Percentiles rank a stretch among this genome's conserved stretches.
phyloP scores from a whole-genome alignment of 305 asterid species.

The Fraxinus ornus region DNA sequence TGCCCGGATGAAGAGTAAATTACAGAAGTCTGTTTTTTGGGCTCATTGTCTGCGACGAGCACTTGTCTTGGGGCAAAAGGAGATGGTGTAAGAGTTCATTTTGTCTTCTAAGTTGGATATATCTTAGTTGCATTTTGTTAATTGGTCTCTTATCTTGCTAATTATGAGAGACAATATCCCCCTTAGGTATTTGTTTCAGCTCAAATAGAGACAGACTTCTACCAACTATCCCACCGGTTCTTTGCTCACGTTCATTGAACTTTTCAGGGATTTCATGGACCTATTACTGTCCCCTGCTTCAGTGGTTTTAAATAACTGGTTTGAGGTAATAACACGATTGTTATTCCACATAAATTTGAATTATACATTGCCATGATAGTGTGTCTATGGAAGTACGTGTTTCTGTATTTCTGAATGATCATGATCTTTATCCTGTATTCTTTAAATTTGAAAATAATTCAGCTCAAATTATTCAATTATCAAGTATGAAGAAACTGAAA shows the following conservation, averaged over 20 bases:
- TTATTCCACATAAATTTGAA: not conserved
- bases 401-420: not conserved
- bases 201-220: conserved; percentile 6
- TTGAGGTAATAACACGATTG: conserved; percentile 57
- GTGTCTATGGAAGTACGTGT: not conserved
- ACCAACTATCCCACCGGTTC: conserved; percentile 10
- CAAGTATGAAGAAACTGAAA: not conserved
- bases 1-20: conserved; percentile 60
- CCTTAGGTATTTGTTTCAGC: conserved; percentile 6
- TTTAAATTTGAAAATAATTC: not conserved
- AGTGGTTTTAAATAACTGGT: conserved; percentile 88
- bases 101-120: conserved; percentile 19
- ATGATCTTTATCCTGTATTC: not conserved
- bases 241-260: conserved; percentile 21
- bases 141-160: conserved; percentile 17
- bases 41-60: conserved; percentile 65
- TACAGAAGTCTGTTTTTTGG: conserved; percentile 76
- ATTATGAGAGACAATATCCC: not conserved
- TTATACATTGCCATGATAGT: not conserved
- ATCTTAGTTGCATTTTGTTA: not conserved
- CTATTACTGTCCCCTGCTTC: conserved; percentile 88
- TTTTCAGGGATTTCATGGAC: conserved; percentile 84
- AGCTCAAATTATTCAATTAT: not conserved
- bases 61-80: conserved; percentile 71
- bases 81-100: conserved; percentile 63